phyloP scores from a whole-genome alignment of 108 stramenopile species.

The Seminavis robusta region DNA sequence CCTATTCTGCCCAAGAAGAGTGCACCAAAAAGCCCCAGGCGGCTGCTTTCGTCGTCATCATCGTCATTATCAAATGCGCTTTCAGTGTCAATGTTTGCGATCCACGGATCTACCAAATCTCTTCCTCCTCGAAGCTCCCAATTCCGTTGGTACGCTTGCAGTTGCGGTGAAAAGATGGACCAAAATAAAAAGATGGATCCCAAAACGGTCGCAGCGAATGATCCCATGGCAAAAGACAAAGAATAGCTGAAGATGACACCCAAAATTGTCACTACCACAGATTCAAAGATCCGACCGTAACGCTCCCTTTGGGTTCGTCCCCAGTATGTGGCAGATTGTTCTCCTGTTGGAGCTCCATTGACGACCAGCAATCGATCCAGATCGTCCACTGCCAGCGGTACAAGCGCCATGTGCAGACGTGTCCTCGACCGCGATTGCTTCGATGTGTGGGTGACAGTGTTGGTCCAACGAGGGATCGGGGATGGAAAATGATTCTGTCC shows the following conservation, averaged over 20 bases:
- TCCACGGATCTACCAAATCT: constrained; percentile 74
- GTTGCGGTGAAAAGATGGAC: constrained; percentile 69
- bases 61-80: constrained; percentile 5
- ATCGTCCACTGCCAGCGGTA: constrained; percentile 61
- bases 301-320: constrained; percentile 58
- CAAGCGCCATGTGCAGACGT: constrained; percentile 56
- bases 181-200: constrained; percentile 70
- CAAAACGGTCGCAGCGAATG: constrained; percentile 61
- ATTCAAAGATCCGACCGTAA: constrained; percentile 64
- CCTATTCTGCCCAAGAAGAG: constrained; percentile 52
- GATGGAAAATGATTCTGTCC: too few species aligned
- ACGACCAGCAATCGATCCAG: constrained; percentile 39
- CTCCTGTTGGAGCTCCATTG: constrained; percentile 57
- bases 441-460: too few species aligned
- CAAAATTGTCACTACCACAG: constrained; percentile 53
- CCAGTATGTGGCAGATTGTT: constrained; percentile 72
- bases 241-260: constrained; percentile 74
- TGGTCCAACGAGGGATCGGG: too few species aligned
- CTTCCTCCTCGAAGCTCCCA: constrained; percentile 77
- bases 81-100: constrained; percentile 39
- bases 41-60: constrained; percentile 4
- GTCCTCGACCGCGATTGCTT: too few species aligned
- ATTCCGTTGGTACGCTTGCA: constrained; percentile 72
- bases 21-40: constrained; percentile 68
- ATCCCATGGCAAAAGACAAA: constrained; percentile 69